Evolutionary conservation across 768 basidiomycete species (phyloP).

Genomic region (Leccinum incarnatum): DNA sequence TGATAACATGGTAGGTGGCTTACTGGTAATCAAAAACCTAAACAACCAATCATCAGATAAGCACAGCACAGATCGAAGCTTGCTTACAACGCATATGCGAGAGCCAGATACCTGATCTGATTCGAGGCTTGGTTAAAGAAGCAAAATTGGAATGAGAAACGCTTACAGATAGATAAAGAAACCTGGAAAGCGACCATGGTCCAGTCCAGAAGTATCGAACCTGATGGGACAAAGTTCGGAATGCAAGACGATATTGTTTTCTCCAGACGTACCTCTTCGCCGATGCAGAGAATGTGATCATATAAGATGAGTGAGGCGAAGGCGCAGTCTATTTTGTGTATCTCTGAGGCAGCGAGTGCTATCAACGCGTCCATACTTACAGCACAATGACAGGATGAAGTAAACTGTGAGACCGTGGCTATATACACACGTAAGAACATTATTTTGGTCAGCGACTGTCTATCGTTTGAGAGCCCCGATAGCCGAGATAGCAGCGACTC

Average conservation of each 20-base stretch:
- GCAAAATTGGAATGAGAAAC: neutral
- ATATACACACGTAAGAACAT: neutral
- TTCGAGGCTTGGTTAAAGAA: neutral
- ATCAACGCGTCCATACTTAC: neutral
- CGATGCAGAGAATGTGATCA: slow-evolving; percentile 4
- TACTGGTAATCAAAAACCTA: slow-evolving; percentile 1
- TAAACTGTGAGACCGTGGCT: neutral
- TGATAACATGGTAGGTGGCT: neutral
- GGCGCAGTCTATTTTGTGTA: neutral
- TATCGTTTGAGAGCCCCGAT: neutral
- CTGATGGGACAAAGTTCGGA: neutral
- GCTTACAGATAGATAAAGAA: slow-evolving; percentile 5
- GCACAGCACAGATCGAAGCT: neutral
- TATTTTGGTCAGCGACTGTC: neutral
- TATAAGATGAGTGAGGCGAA: slow-evolving; percentile 3
- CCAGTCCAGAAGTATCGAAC: slow-evolving; percentile 5
- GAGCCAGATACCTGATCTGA: slow-evolving; percentile 8
- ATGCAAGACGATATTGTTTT: neutral
- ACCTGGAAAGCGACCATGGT: slow-evolving; percentile 5
- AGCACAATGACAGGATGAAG: neutral
- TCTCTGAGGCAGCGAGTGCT: neutral
- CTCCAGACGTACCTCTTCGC: slow-evolving; percentile 2
- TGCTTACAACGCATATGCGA: slow-evolving; percentile 4
- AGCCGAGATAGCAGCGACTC: neutral
- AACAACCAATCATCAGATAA: neutral